Base-by-base conservation (phyloP, 2,329 filamentous ascomycete species). In the Aspergillus sp. region DNA sequence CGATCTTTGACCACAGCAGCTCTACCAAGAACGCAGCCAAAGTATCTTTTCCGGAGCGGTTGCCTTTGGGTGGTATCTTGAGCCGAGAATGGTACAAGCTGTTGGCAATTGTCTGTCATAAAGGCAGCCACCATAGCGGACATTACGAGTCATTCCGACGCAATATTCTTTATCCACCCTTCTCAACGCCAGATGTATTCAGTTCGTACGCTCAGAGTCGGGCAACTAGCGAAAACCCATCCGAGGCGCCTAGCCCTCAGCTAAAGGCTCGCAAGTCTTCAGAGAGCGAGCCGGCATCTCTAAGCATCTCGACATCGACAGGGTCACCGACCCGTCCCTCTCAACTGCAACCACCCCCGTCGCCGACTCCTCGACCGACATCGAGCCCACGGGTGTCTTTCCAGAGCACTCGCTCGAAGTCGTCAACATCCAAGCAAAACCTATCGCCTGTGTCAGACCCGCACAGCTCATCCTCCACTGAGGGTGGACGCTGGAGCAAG, bases 131-230 rank as follows among this genome's bases (percentile, higher is more conserved):
- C 74, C 89, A 97, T 72, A 97, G 92, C 69, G 95, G 95, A 0
- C 95, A 99, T 73, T 99, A 99, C 78, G 95, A 99, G 75, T 94
- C 92, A 0, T 98, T 98, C 76, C 86, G 95, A 36, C 86, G 95
- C 39, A 95, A 98, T 76, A 89, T 91, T 60, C 79, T 91, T 8
- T 87, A 89, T 54, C 80, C 89, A 3, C 93, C 93, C 0, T 98
- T 88, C 72, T 90, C 91, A 1, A 97, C 94, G 7, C 87, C 90
- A 0, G 89, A 91, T 67, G 88, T 87, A 0, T 94, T 96, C 76
- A 89, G 90, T 62, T 84, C 85, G 5, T 90, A 91, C 39, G 89
- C 87, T 6, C 86, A 89, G 36, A 91, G 89, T 74, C 76, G 78
- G 45, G 70, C 83, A 70, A 79, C 86, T 55, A 82, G 85, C 61